A percentile compares a stretch with the other conserved stretches of the same genome.
Conservation (phyloP, 106 monocot species). For the Narthecium ossifragum region DNA sequence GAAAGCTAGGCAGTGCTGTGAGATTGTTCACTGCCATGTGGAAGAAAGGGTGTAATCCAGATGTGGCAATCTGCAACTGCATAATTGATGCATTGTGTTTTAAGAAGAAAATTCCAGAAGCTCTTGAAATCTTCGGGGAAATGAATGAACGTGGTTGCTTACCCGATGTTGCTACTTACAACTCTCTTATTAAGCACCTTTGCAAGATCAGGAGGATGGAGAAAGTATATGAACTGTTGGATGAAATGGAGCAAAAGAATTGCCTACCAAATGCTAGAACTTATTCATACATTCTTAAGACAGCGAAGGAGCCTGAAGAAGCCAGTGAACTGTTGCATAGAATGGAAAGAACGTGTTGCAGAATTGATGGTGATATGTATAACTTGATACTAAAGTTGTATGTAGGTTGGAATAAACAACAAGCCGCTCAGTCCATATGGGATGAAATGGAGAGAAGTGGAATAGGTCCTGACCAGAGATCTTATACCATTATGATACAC, state of each 20-base stretch:
- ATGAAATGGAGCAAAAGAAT: slow-evolving; percentile 71
- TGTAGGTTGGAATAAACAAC: slow-evolving; percentile 47
- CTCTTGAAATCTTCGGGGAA: slow-evolving; percentile 69
- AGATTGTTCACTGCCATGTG: slow-evolving; percentile 68
- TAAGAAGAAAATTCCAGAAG: slow-evolving; percentile 78
- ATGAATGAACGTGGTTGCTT: slow-evolving; percentile 57
- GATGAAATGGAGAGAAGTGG: slow-evolving; percentile 64
- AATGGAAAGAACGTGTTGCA: slow-evolving; percentile 52
- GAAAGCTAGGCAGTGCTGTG: slow-evolving; percentile 50
- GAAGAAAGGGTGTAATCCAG: slow-evolving; percentile 54
- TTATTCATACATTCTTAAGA: slow-evolving; percentile 62
- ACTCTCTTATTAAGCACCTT: slow-evolving; percentile 77
- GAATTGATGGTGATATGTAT: slow-evolving; percentile 42
- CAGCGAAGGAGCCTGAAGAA: slow-evolving; percentile 40
- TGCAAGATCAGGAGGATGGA: slow-evolving; percentile 74
- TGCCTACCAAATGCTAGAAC: slow-evolving; percentile 57
- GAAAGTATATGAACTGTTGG: slow-evolving; percentile 61
- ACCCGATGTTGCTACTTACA: slow-evolving; percentile 73
- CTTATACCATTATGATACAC: slow-evolving; percentile 74
- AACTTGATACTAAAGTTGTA: slow-evolving; percentile 68
- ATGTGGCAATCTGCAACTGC: slow-evolving; percentile 71
- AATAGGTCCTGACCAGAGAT: slow-evolving; percentile 72
- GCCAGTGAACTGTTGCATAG: slow-evolving; percentile 27
- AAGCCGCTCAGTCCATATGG: slow-evolving; percentile 45
- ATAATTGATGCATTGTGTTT: slow-evolving; percentile 82